Evolutionary conservation across 805 yeast genomes (phyloP).

Genomic region (Wickerhamiella brachini): DNA sequence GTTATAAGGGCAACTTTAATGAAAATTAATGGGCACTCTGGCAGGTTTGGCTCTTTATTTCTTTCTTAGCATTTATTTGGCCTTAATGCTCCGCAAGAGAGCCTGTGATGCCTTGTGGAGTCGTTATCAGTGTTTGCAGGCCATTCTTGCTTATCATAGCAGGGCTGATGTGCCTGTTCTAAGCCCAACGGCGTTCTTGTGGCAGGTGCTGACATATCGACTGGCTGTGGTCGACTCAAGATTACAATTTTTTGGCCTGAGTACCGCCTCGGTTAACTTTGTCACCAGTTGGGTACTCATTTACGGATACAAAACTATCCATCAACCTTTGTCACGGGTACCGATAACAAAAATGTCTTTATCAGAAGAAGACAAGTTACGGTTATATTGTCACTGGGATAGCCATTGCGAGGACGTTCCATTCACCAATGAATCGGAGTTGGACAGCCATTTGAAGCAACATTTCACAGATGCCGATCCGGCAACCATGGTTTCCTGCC

Average conservation of each 20-base stretch:
- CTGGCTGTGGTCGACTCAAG: too few relatives aligned
- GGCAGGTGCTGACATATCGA: too few relatives aligned
- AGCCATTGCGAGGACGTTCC: conserved; percentile 21
- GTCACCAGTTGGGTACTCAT: not conserved
- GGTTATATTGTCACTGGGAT: conserved; percentile 26
- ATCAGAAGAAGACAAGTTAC: not conserved
- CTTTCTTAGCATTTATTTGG: too few relatives aligned
- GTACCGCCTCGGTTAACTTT: conserved; percentile 5
- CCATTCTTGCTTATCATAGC: too few relatives aligned
- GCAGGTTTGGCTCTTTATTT: too few relatives aligned
- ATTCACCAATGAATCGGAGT: conserved; percentile 19
- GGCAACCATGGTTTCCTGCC: conserved; percentile 20
- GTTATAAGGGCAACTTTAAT: too few relatives aligned
- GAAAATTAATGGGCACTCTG: too few relatives aligned
- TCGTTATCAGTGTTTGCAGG: too few relatives aligned
- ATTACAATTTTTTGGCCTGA: not conserved
- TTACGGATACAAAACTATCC: not conserved
- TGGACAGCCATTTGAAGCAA: conserved; percentile 19
- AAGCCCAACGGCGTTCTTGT: too few relatives aligned
- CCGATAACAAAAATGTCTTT: not conserved
- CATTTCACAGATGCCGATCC: conserved; percentile 10
- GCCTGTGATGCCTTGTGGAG: too few relatives aligned
- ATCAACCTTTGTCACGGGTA: not conserved
- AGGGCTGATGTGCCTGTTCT: too few relatives aligned
- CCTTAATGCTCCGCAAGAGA: too few relatives aligned